Percentiles rank a stretch among this genome's conserved stretches.
These are phyloP conservation scores for Ophiostoma quercus DNA, from an alignment of 2,329 filamentous ascomycete genomes.

Conservation along the genomic window DNA sequence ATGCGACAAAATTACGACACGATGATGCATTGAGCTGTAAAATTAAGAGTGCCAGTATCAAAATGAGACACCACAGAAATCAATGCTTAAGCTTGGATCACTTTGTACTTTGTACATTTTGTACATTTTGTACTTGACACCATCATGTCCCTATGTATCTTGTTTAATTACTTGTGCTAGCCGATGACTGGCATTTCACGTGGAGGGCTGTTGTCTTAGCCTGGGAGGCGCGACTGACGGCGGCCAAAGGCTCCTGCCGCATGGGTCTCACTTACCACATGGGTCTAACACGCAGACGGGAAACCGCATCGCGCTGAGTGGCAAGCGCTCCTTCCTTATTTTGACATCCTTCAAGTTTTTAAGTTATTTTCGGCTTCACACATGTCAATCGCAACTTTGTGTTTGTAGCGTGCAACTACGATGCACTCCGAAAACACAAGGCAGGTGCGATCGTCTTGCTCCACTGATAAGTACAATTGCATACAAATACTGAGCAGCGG, in stretches of 20 bases:
- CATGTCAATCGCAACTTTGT: neutral
- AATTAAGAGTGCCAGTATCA: neutral
- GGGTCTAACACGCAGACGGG: constrained; percentile 22
- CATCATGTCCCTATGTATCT: neutral
- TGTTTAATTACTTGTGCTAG: neutral
- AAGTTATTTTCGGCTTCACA: constrained; percentile 2
- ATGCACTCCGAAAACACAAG: neutral
- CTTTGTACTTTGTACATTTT: neutral
- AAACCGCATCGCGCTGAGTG: constrained; percentile 16
- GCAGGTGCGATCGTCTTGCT: constrained; percentile 2
- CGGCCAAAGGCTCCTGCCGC: constrained; percentile 17
- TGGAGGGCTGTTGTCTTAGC: constrained; percentile 16
- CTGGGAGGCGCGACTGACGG: constrained; percentile 15
- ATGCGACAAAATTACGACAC: constrained; percentile 5
- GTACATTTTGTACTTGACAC: neutral
- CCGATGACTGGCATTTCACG: constrained; percentile 11
- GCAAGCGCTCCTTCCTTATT: constrained; percentile 10
- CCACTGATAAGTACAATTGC: neutral
- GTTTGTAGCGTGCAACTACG: neutral
- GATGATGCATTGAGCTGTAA: constrained; percentile 4
- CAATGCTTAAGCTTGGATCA: neutral
- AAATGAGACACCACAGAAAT: neutral
- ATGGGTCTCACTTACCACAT: constrained; percentile 16
- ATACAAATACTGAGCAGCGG: neutral
- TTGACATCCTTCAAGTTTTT: neutral